Percentiles rank a stretch among this genome's conserved stretches.
These are phyloP conservation scores for Odonthalia washingtoniensis DNA, from an alignment of 31 red algal genomes.

Conservation along the genomic window DNA sequence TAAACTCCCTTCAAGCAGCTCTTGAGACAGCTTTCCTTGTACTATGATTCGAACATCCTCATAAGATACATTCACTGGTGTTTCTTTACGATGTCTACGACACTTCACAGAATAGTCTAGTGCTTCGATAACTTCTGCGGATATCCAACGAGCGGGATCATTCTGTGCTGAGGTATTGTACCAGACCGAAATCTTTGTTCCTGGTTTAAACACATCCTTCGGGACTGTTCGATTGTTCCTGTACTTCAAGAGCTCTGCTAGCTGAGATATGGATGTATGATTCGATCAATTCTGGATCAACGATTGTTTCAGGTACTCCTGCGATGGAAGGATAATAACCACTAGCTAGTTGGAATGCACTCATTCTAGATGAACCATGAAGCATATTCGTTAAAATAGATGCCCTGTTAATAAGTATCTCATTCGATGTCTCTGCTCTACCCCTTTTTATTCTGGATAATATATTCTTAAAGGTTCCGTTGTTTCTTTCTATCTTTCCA, in stretches of 20 bases:
- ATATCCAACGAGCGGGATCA: slow-evolving; percentile 25
- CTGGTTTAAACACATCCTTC: neutral
- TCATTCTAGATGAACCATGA: neutral
- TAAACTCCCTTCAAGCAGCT: slow-evolving; percentile 10
- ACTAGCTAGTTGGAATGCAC: slow-evolving; percentile 36
- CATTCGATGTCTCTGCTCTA: neutral
- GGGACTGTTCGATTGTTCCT: neutral
- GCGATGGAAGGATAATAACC: slow-evolving; percentile 30
- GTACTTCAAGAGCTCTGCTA: slow-evolving; percentile 19
- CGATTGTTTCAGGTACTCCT: neutral
- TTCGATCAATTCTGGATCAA: neutral
- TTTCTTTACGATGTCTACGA: neutral
- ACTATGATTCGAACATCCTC: slow-evolving; percentile 26
- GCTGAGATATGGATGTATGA: slow-evolving; percentile 18
- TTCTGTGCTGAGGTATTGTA: slow-evolving; percentile 42
- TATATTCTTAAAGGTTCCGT: slow-evolving; percentile 9
- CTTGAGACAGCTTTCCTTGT: neutral
- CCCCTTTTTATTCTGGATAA: neutral
- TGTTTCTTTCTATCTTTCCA: slow-evolving; percentile 33
- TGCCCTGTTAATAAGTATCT: neutral
- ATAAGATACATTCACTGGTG: slow-evolving; percentile 15
- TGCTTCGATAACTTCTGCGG: slow-evolving; percentile 1
- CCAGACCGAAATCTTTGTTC: slow-evolving; percentile 5
- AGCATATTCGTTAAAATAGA: slow-evolving; percentile 10
- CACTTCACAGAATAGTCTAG: slow-evolving; percentile 2